These are phyloP conservation scores for Cucurbita argyrosperma DNA, from an alignment of 306 rosid species.

Conservation along the genomic window DNA sequence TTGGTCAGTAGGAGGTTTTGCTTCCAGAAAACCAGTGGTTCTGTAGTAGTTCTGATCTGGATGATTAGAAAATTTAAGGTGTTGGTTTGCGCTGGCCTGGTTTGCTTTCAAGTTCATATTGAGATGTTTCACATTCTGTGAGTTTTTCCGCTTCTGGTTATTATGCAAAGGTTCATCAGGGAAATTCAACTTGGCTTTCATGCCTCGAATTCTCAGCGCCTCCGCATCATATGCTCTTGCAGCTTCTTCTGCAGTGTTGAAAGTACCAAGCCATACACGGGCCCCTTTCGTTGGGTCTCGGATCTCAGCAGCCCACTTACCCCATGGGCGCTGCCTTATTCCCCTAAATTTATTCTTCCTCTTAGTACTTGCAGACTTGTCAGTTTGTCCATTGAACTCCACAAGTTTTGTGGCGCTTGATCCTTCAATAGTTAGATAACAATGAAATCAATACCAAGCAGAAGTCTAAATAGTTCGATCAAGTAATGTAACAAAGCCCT, in stretches of 20 bases:
- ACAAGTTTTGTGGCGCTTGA: constrained; percentile 27
- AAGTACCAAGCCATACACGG: constrained; percentile 98
- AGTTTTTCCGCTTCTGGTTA: constrained; percentile 28
- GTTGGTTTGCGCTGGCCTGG: background rate
- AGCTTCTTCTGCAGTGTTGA: constrained; percentile 96
- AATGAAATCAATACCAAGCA: background rate
- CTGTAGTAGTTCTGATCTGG: constrained; percentile 27
- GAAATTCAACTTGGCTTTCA: constrained; percentile 89
- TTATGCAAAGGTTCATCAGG: constrained; percentile 45
- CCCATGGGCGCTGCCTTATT: constrained; percentile 98
- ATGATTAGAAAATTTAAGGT: background rate
- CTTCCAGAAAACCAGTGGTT: constrained; percentile 44
- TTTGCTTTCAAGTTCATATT: constrained; percentile 21
- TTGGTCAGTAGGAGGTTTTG: constrained; percentile 46
- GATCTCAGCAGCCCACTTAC: constrained; percentile 99
- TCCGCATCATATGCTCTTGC: constrained; percentile 95
- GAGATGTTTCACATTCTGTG: constrained; percentile 14
- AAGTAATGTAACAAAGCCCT: background rate
- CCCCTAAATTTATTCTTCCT: constrained; percentile 87
- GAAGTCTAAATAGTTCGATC: background rate
- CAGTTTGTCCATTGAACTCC: constrained; percentile 42
- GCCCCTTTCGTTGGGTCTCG: constrained; percentile 96
- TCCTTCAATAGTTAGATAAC: constrained; percentile 24
- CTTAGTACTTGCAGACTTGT: constrained; percentile 54
- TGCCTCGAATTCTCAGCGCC: constrained; percentile 88